Conservation (phyloP, 192 early-diverging fungal species). For the Dissophora globulifera region DNA sequence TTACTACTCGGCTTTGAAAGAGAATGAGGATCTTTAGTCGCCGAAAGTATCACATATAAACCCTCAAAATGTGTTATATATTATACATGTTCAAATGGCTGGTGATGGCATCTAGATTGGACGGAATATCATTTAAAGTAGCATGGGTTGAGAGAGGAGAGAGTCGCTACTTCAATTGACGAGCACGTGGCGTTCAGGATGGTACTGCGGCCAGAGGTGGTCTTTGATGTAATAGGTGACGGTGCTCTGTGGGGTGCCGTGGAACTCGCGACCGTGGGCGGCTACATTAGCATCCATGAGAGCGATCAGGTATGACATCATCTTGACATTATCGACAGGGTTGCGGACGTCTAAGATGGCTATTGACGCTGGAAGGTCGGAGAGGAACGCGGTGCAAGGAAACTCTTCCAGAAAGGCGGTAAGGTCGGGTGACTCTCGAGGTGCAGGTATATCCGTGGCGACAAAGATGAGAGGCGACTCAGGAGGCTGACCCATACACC, state of each 20-base stretch:
- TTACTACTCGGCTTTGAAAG: slow-evolving; percentile 20
- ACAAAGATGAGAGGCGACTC: slow-evolving; percentile 49
- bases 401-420: slow-evolving; percentile 16
- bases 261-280: slow-evolving; percentile 9
- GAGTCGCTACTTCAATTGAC: too few species aligned
- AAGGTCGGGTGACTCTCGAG: slow-evolving; percentile 33
- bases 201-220: slow-evolving; percentile 15
- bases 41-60: neutral
- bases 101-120: too few species aligned
- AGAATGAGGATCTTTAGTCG: slow-evolving; percentile 10
- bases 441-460: slow-evolving; percentile 52
- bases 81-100: too few species aligned
- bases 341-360: neutral
- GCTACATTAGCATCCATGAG: slow-evolving; percentile 21
- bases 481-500: neutral
- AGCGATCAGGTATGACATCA: slow-evolving; percentile 8
- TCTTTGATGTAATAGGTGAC: neutral
- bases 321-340: slow-evolving; percentile 8
- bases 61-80: neutral
- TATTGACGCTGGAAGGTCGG: slow-evolving; percentile 17
- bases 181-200: too few species aligned
- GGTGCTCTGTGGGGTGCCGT: slow-evolving; percentile 9
- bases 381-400: slow-evolving; percentile 46
- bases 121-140: too few species aligned
- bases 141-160: too few species aligned